Evolutionary conservation across 202 grass and related monocot species (phyloP).

Genomic region (Carex arenaria): DNA sequence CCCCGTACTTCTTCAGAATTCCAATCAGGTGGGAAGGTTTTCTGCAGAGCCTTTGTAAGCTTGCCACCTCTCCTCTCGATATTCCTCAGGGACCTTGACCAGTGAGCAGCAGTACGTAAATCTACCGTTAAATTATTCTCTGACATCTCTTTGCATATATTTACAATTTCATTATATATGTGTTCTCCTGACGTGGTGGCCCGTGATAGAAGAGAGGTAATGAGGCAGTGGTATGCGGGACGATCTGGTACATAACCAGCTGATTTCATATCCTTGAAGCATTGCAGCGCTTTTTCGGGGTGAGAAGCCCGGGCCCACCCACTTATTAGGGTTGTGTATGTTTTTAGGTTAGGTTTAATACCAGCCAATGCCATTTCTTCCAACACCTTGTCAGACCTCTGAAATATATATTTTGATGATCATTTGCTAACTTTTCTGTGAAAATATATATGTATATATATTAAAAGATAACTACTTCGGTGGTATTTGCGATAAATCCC

Average conservation of each 20-base stretch:
- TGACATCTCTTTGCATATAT: slow-evolving; percentile 85
- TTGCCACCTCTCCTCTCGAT: slow-evolving; percentile 80
- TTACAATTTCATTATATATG: slow-evolving; percentile 67
- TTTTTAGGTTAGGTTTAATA: slow-evolving; percentile 91
- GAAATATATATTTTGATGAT: slow-evolving; percentile 23
- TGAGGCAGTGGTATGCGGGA: slow-evolving; percentile 86
- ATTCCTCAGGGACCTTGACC: slow-evolving; percentile 74
- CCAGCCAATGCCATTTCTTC: slow-evolving; percentile 75
- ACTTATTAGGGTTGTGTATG: slow-evolving; percentile 94
- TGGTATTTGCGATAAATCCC: background rate
- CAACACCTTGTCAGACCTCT: slow-evolving; percentile 72
- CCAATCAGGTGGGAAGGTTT: slow-evolving; percentile 92
- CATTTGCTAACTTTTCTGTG: background rate
- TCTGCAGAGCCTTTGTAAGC: slow-evolving; percentile 88
- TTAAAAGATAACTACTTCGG: background rate
- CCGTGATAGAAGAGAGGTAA: slow-evolving; percentile 85
- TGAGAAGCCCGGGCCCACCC: slow-evolving; percentile 75
- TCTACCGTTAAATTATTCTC: slow-evolving; percentile 80
- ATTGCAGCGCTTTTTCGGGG: slow-evolving; percentile 79
- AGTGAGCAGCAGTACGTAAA: slow-evolving; percentile 82
- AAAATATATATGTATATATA: background rate
- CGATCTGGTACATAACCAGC: slow-evolving; percentile 57
- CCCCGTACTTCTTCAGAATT: slow-evolving; percentile 51
- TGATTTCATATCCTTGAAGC: slow-evolving; percentile 80
- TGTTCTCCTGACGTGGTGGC: slow-evolving; percentile 62